phyloP scores from a whole-genome alignment of 1,139 yeast species.

The Pichia sp. region DNA sequence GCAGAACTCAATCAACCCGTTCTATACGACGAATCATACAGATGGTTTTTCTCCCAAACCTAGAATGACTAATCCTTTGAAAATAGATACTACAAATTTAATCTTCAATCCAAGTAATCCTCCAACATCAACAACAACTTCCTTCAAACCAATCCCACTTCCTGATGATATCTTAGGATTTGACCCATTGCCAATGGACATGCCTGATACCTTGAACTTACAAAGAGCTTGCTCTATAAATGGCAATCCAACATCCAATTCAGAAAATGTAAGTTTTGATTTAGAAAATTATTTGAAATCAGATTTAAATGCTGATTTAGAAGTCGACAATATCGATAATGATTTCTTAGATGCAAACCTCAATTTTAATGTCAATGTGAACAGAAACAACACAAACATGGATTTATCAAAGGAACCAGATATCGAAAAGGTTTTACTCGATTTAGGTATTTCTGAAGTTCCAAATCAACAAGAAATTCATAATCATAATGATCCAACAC shows the following conservation, averaged over 20 bases:
- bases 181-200: conserved; percentile 18
- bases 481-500: conserved; percentile 18
- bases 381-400: not conserved
- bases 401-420: conserved; percentile 20
- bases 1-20: conserved; percentile 16
- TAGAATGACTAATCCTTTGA: conserved; percentile 7
- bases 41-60: not conserved
- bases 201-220: too few species aligned
- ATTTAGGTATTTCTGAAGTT: conserved; percentile 49
- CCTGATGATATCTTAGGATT: conserved; percentile 39
- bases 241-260: too few species aligned
- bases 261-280: conserved; percentile 8
- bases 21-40: conserved; percentile 1
- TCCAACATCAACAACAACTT: conserved; percentile 4
- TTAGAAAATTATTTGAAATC: conserved; percentile 17
- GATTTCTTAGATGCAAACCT: conserved; percentile 16
- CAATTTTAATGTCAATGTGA: not conserved
- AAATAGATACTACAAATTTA: conserved; percentile 4
- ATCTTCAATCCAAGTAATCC: not conserved
- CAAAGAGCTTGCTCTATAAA: too few species aligned
- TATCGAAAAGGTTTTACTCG: conserved; percentile 34
- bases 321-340: conserved; percentile 9
- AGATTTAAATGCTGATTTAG: conserved; percentile 2
- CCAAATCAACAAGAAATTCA: conserved; percentile 9
- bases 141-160: conserved; percentile 36